phyloP scores from a whole-genome alignment of 2,329 filamentous ascomycete species.

The Aspergillus spinulosporus region DNA sequence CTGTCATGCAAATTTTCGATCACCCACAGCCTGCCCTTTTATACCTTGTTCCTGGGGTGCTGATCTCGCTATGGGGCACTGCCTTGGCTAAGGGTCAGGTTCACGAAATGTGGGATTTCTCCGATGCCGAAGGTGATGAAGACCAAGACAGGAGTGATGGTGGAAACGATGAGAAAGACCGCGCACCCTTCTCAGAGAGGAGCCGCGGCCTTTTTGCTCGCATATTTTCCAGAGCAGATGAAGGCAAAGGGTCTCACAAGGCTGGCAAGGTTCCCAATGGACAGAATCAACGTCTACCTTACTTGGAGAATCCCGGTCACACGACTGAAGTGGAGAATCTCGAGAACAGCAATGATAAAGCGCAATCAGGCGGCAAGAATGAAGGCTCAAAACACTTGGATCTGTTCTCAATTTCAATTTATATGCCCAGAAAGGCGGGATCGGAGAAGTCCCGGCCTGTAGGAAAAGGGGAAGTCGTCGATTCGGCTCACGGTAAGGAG shows the following conservation, averaged over 20 bases:
- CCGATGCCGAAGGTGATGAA: slow-evolving; percentile 59
- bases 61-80: slow-evolving; percentile 73
- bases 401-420: slow-evolving; percentile 37
- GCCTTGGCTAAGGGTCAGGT: slow-evolving; percentile 71
- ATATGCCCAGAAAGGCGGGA: slow-evolving; percentile 27
- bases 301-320: neutral
- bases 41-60: slow-evolving; percentile 85
- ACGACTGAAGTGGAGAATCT: slow-evolving; percentile 10
- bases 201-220: slow-evolving; percentile 28
- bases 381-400: slow-evolving; percentile 22
- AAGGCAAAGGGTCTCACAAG: neutral
- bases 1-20: slow-evolving; percentile 73
- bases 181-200: slow-evolving; percentile 1
- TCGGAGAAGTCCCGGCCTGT: slow-evolving; percentile 4
- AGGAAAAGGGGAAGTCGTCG: neutral
- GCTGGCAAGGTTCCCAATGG: slow-evolving; percentile 4
- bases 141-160: slow-evolving; percentile 20
- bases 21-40: slow-evolving; percentile 88
- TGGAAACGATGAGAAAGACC: slow-evolving; percentile 47
- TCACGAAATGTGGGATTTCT: slow-evolving; percentile 75
- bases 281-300: slow-evolving; percentile 7
- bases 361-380: slow-evolving; percentile 37
- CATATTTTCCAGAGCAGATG: slow-evolving; percentile 28
- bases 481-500: slow-evolving; percentile 19
- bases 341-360: slow-evolving; percentile 6